Base-by-base conservation (phyloP, 768 basidiomycete species). In the Suillus clintonianus region DNA sequence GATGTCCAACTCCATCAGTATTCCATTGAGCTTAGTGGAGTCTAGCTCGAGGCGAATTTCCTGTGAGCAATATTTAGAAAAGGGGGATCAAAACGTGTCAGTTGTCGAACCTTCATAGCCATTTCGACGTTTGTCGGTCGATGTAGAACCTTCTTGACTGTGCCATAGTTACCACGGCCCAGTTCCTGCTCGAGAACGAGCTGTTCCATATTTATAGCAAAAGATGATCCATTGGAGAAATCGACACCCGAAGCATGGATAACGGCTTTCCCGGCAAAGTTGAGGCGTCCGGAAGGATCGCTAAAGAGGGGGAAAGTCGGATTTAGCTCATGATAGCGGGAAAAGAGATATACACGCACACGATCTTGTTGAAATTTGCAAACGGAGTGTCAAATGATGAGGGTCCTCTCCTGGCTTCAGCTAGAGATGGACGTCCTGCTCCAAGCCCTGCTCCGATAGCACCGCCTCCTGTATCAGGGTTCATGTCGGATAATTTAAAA, bases 1-100 rank as follows among this genome's bases (percentile, higher is more conserved):
- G 67, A 99, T 91, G 73, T 99, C 97, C 60, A 99, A 91, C 73
- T 99, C 97, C 91, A 98, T 99, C 70, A 99, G 89, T 81, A 99
- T 99, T 15, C 91, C 94, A 70, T 94, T 94, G 45, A 99, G 85
- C 71, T 95, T 94, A 55, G 92, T 88, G 61, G 95, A 88, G 70
- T 99, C 97, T 15, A 99, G 85, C 74, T 99, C 95, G 17, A 99
- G 83, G 27, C 94, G 92, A 68, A 99, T 99, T 89, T 99, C 97
- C 97, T 99, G 75, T 54, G 50, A 43, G 62, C 17, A 41, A 48
- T 55, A 36, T 56, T 51, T 32, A 57, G 64, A n/a, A 24, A 30
- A 47, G 65, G 13, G 27, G 59, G 7, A 64, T 43, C 42, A 53
- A 30, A 24, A 24, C 36, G 63, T 63, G 65, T 70, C 42, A 45